phyloP scores from a whole-genome alignment of 768 basidiomycete species.

The Amanita polypyramis region DNA sequence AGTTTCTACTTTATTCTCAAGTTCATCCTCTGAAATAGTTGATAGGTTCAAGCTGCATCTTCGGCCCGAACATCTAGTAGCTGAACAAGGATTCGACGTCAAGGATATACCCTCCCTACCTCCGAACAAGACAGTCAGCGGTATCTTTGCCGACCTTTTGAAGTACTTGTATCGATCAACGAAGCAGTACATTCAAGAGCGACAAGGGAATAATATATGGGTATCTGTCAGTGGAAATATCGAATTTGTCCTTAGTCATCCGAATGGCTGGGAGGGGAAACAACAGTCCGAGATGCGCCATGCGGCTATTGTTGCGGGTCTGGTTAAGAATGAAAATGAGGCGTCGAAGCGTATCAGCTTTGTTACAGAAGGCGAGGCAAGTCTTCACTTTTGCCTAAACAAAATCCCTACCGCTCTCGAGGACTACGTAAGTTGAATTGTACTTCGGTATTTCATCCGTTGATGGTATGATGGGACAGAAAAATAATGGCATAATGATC shows the following conservation, averaged over 20 bases:
- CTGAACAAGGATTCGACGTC: conserved; percentile 1
- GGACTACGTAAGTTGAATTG: no score
- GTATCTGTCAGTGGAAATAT: conserved; percentile 25
- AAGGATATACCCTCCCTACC: conserved; percentile 29
- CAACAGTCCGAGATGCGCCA: no score
- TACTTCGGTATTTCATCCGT: no score
- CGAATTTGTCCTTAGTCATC: no score
- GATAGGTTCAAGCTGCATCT: conserved; percentile 6
- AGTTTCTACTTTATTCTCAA: neutral
- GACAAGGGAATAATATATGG: conserved; percentile 31
- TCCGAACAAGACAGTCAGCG: conserved; percentile 26
- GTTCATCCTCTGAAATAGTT: neutral
- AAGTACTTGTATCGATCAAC: no score
- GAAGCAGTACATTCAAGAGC: conserved; percentile 32
- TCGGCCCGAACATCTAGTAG: neutral
- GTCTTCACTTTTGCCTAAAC: no score
- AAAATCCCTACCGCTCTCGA: no score
- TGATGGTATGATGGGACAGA: no score
- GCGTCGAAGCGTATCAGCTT: conserved; percentile 29
- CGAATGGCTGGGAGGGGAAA: no score
- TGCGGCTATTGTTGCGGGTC: conserved; percentile 36
- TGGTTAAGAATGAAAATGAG: conserved; percentile 22
- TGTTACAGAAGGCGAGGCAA: no score
- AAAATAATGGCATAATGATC: neutral
- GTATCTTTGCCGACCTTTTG: conserved; percentile 38